Evolutionary conservation across 768 basidiomycete species (phyloP), one percentile per base, ranked within the genome.

Genomic region (Tylopilus balloui): DNA sequence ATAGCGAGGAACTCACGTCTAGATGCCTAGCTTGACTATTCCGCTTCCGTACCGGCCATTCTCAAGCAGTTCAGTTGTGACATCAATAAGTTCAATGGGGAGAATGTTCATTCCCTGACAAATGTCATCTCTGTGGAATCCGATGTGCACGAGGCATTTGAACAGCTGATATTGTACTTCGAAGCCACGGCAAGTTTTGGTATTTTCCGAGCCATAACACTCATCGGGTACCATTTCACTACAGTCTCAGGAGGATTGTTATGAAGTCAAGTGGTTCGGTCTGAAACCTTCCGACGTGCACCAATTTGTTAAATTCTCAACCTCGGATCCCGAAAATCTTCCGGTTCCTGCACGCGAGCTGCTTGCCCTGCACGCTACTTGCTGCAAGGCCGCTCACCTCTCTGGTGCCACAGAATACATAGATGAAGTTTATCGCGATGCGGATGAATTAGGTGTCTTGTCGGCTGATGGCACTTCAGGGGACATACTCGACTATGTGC

Each of bases 341-440:
- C 57, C 57, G 2, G 44, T 57, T n/a, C 56, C 62, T 27, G 25
- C 36, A 1, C 36, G 36, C 0, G 38, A 54, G 21, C 42, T 54
- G 21, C 51, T 64, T 21, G 52, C 45, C 15, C n/a, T 61, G 23
- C 60, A 64, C 44, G 56, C 62, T 8, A 51, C 54, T 35, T 63
- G 60, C 45, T 53, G 45, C 31, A 56, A 63, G 45, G 62, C 63
- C 21, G 58, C 60, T n/a, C 54, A 63, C 36, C 35, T 65, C 6
- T 62, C 63, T 10, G 62, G 58, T 34, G 53, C 62, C 0, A 42
- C 40, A 15, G 48, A 62, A 19, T 45, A 56, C 28, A 59, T 59
- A 3, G 60, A 62, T 13, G 10, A 36, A n/a, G 12, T 53, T 19
- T 37, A 38, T 36, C 25, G 29, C 3, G 54, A 55, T 37, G 54